Percentiles rank a stretch among this genome's conserved stretches.
Conservation (phyloP, 2,329 filamentous ascomycete species). For the Beauveria varroae region DNA sequence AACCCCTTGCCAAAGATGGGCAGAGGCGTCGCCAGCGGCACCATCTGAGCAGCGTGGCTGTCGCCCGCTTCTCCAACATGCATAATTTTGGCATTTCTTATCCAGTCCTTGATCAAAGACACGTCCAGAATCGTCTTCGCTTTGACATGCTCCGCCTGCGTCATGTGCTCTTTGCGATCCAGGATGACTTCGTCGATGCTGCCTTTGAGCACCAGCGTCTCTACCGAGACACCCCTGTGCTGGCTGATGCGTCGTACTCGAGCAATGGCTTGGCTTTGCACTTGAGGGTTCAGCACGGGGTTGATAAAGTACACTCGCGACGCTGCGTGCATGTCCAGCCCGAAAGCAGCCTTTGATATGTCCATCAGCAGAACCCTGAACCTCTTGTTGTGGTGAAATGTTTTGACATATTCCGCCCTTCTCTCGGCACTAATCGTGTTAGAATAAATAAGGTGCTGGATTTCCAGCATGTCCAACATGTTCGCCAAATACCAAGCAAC, state of each 20-base stretch:
- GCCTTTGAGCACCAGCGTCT: slow-evolving; percentile 72
- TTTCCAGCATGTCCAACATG: slow-evolving; percentile 63
- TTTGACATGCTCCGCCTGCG: slow-evolving; percentile 51
- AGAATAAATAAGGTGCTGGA: slow-evolving; percentile 60
- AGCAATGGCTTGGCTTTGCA: slow-evolving; percentile 88
- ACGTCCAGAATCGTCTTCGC: slow-evolving; percentile 53
- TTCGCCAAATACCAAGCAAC: slow-evolving; percentile 80
- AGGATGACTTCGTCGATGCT: slow-evolving; percentile 84
- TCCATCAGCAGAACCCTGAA: slow-evolving; percentile 85
- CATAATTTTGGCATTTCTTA: slow-evolving; percentile 43
- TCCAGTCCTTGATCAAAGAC: slow-evolving; percentile 51
- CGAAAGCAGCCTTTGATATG: slow-evolving; percentile 80
- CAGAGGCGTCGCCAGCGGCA: slow-evolving; percentile 36
- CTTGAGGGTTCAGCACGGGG: slow-evolving; percentile 75
- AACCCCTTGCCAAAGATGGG: slow-evolving; percentile 45
- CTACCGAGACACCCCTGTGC: slow-evolving; percentile 67
- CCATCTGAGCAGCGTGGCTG: slow-evolving; percentile 40
- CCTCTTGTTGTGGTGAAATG: slow-evolving; percentile 63
- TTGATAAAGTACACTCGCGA: slow-evolving; percentile 85
- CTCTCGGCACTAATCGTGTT: slow-evolving; percentile 51
- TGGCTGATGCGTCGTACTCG: slow-evolving; percentile 85
- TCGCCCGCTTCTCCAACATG: slow-evolving; percentile 20
- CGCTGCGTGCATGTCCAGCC: slow-evolving; percentile 75
- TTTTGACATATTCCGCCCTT: slow-evolving; percentile 67
- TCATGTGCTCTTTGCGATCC: slow-evolving; percentile 66